These are phyloP conservation scores for Lepiota venenata DNA, from an alignment of 768 basidiomycete species.

Conservation along the genomic window DNA sequence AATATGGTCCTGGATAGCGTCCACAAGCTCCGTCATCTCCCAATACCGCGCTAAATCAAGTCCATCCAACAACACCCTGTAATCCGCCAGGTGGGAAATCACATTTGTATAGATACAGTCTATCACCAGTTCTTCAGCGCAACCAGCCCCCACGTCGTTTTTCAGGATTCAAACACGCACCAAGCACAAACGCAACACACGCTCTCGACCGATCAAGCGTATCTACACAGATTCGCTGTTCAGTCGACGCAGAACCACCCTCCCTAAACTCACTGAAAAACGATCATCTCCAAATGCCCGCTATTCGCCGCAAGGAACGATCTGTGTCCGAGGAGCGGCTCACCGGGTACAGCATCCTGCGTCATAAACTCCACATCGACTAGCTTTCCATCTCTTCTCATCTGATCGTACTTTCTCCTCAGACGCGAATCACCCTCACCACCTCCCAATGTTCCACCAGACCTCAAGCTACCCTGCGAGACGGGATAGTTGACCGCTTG, in stretches of 20 bases:
- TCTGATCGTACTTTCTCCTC: constrained; percentile 4
- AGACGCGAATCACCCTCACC: background rate
- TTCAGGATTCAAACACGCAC: too few relatives aligned
- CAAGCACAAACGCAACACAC: constrained; percentile 1
- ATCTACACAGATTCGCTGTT: background rate
- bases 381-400: constrained; percentile 3
- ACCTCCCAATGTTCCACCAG: background rate
- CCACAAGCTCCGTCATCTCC: background rate
- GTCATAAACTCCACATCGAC: constrained; percentile 10
- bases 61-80: background rate
- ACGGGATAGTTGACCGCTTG: constrained; percentile 8
- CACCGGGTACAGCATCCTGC: background rate
- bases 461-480: background rate
- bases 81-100: background rate
- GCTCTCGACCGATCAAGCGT: background rate
- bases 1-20: background rate
- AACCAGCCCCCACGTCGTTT: too few relatives aligned
- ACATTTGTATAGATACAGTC: constrained; percentile 1
- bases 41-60: background rate
- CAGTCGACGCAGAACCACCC: background rate
- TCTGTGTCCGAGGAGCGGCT: constrained; percentile 9
- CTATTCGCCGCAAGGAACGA: constrained; percentile 10
- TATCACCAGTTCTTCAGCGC: background rate
- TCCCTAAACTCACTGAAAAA: constrained; percentile 9
- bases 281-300: constrained; percentile 1